These are phyloP conservation scores for Fusarium albosuccineum DNA, from an alignment of 2,329 filamentous ascomycete species.

Conservation along the genomic window DNA sequence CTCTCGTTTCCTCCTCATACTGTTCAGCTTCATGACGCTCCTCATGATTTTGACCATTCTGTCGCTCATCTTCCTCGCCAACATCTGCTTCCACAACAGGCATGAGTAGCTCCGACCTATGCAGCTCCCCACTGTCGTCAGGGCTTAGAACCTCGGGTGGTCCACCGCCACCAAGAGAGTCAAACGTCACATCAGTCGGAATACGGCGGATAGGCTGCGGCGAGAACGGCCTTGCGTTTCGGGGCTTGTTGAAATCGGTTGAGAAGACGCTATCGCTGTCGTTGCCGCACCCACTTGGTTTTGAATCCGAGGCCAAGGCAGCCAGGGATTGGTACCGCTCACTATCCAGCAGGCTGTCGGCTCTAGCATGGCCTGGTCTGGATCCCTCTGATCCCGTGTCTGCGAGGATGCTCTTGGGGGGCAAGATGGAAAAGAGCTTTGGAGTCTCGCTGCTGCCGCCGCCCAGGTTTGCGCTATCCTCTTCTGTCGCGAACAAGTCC, in stretches of 20 bases:
- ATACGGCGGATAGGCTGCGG: conserved; percentile 64
- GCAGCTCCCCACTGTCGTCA: conserved; percentile 28
- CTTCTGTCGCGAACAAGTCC: conserved; percentile 69
- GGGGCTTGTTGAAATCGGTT: conserved; percentile 65
- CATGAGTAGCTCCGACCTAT: conserved; percentile 38
- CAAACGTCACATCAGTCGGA: conserved; percentile 57
- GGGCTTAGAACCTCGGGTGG: conserved; percentile 23
- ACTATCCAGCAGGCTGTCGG: conserved; percentile 67
- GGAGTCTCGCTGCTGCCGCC: conserved; percentile 51
- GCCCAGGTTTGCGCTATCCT: conserved; percentile 49
- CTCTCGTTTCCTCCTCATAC: conserved; percentile 36
- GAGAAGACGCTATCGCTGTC: conserved; percentile 67
- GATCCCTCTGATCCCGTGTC: conserved; percentile 59
- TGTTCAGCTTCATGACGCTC: conserved; percentile 4
- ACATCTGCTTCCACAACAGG: conserved; percentile 40
- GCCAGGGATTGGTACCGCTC: conserved; percentile 71
- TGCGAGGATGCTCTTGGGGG: conserved; percentile 73
- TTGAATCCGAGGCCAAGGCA: conserved; percentile 55
- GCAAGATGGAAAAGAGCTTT: conserved; percentile 74
- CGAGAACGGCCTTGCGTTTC: conserved; percentile 70
- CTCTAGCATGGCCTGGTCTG: conserved; percentile 56
- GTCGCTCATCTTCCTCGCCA: conserved; percentile 25
- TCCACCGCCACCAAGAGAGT: conserved; percentile 51
- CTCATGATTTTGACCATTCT: conserved; percentile 13
- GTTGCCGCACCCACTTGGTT: conserved; percentile 52